These are phyloP conservation scores for Podosphaera fusca DNA, from an alignment of 2,329 filamentous ascomycete species.

Conservation along the genomic window DNA sequence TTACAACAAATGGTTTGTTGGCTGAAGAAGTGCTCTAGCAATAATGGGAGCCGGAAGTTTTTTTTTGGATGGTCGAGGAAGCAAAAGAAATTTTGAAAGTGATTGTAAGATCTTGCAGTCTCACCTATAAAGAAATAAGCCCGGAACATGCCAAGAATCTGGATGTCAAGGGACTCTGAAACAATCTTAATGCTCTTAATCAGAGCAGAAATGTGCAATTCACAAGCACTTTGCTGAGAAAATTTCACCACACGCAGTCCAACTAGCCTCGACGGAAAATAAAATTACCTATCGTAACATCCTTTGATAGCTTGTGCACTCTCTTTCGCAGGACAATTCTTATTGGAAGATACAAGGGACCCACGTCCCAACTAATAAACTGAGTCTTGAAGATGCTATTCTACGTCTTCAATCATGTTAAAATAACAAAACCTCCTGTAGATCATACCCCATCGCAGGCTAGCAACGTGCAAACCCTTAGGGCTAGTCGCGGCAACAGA, in stretches of 20 bases:
- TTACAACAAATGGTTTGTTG: neutral
- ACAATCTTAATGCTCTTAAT: neutral
- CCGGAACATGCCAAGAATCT: neutral
- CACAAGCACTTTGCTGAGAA: neutral
- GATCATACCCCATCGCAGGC: too few species aligned
- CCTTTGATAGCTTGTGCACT: too few species aligned
- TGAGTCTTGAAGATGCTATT: too few species aligned
- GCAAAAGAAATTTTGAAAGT: neutral
- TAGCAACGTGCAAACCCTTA: too few species aligned
- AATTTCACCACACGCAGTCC: neutral
- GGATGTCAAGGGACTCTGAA: neutral
- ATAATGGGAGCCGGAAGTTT: neutral
- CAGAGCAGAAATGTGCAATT: neutral
- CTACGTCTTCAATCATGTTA: too few species aligned
- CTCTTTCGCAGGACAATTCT: too few species aligned
- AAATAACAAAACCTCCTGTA: too few species aligned
- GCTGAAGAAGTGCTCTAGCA: neutral
- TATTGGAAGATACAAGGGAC: too few species aligned
- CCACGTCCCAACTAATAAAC: neutral
- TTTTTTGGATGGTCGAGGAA: neutral
- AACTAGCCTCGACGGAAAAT: neutral
- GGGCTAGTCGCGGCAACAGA: too few species aligned
- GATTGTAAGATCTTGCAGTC: neutral
- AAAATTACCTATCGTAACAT: too few species aligned
- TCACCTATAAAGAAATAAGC: neutral